A percentile compares a stretch with the other conserved stretches of the same genome.
phyloP scores from a whole-genome alignment of 1,284 basidiomycete genomes.

The Irpex sp. region DNA sequence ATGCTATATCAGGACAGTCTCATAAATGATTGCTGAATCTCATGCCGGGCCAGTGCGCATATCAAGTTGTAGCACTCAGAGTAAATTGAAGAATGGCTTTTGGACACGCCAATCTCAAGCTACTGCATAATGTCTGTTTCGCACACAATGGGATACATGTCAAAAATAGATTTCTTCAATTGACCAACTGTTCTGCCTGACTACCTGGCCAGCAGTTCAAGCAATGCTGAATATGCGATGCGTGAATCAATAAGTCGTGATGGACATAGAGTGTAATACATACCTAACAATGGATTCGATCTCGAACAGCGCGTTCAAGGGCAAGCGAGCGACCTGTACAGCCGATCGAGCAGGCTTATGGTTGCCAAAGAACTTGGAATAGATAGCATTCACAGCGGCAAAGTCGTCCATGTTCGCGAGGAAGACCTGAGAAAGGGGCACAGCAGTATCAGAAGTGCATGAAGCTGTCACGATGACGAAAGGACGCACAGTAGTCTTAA shows the following conservation, averaged over 20 bases:
- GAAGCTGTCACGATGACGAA: background rate
- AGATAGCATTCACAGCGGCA: constrained; percentile 75
- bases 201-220: background rate
- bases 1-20: background rate
- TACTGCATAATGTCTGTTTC: too few relatives aligned
- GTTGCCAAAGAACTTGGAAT: constrained; percentile 79
- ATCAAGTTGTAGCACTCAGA: too few relatives aligned
- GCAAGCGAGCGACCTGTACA: constrained; percentile 79
- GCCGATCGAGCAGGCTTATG: constrained; percentile 93
- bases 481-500: constrained; percentile 76
- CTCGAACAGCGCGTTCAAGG: constrained; percentile 84
- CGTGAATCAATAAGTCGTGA: background rate
- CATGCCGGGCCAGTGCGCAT: too few relatives aligned
- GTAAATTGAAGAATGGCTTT: too few relatives aligned
- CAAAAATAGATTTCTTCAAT: background rate
- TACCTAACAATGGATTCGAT: constrained; percentile 79
- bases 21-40: too few relatives aligned
- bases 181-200: background rate
- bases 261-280: background rate
- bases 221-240: background rate
- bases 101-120: too few relatives aligned
- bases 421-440: constrained; percentile 62
- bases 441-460: background rate
- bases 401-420: constrained; percentile 94
- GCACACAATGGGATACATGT: too few relatives aligned